These are phyloP conservation scores for Suillus cothurnatus DNA, from an alignment of 768 basidiomycete genomes.

Conservation along the genomic window DNA sequence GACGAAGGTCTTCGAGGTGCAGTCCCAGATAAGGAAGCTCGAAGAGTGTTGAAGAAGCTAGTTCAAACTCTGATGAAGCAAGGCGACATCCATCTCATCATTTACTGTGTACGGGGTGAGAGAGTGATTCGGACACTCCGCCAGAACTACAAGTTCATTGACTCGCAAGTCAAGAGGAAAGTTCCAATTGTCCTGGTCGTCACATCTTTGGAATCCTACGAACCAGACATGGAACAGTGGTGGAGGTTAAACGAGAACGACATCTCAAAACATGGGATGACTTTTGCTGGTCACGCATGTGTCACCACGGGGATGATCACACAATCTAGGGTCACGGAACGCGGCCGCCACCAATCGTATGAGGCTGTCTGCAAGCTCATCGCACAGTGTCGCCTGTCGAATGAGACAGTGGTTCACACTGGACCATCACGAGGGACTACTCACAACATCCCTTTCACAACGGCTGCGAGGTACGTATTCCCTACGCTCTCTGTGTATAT, in stretches of 20 bases:
- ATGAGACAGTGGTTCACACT: background rate
- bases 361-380: constrained; percentile 16
- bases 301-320: constrained; percentile 7
- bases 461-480: background rate
- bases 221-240: constrained; percentile 38
- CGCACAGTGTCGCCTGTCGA: background rate
- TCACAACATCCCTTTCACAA: background rate
- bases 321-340: background rate
- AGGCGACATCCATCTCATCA: constrained; percentile 31
- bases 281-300: background rate
- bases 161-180: constrained; percentile 33
- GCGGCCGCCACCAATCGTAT: constrained; percentile 18
- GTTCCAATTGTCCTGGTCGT: constrained; percentile 37
- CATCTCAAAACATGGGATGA: constrained; percentile 27
- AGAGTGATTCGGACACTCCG: constrained; percentile 23
- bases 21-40: constrained; percentile 27
- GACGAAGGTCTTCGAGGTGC: constrained; percentile 25
- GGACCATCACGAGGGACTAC: background rate
- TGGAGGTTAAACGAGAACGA: constrained; percentile 36
- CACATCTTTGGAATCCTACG: constrained; percentile 37
- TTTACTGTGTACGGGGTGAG: constrained; percentile 36
- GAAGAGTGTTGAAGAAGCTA: constrained; percentile 30
- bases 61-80: constrained; percentile 29
- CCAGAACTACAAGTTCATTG: constrained; percentile 33
- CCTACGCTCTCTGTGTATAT: background rate